Conservation (phyloP, 495 filamentous ascomycete species). For the Penicillium alfredii region DNA sequence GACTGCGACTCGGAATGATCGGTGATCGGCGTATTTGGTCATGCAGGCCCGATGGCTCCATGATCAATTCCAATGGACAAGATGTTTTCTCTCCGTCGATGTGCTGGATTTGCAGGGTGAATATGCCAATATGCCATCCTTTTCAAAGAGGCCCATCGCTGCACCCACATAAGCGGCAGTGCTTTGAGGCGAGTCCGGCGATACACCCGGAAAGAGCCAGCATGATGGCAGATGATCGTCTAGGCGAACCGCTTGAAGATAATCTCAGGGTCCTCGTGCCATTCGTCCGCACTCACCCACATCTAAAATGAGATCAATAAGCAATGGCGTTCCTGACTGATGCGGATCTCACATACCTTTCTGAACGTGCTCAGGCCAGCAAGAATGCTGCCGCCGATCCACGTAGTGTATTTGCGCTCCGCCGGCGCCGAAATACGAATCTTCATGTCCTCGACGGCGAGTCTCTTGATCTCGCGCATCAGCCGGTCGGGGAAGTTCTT, state of each 20-base stretch:
- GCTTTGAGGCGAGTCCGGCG: no score
- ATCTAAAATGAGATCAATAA: slow-evolving; percentile 55
- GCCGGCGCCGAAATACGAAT: slow-evolving; percentile 98
- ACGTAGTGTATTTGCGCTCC: slow-evolving; percentile 95
- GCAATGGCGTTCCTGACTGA: not conserved
- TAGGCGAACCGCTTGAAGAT: slow-evolving; percentile 96
- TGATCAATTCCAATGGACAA: no score
- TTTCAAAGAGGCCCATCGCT: no score
- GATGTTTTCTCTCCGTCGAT: no score
- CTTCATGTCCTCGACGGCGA: slow-evolving; percentile 97
- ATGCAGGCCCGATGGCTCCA: not conserved
- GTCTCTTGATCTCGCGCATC: slow-evolving; percentile 81
- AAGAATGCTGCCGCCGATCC: slow-evolving; percentile 97
- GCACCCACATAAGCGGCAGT: no score
- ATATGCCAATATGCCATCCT: no score
- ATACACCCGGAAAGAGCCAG: no score
- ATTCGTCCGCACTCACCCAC: slow-evolving; percentile 98
- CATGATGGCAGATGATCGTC: no score
- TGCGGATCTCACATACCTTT: slow-evolving; percentile 64
- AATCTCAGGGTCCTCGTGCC: slow-evolving; percentile 98
- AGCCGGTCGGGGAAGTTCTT: slow-evolving; percentile 94
- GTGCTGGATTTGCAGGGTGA: no score
- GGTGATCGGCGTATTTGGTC: slow-evolving; percentile 11
- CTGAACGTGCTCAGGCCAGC: slow-evolving; percentile 96
- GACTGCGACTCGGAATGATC: slow-evolving; percentile 14